Base-by-base conservation (phyloP, 495 filamentous ascomycete species). In the Talaromyces ruber region DNA sequence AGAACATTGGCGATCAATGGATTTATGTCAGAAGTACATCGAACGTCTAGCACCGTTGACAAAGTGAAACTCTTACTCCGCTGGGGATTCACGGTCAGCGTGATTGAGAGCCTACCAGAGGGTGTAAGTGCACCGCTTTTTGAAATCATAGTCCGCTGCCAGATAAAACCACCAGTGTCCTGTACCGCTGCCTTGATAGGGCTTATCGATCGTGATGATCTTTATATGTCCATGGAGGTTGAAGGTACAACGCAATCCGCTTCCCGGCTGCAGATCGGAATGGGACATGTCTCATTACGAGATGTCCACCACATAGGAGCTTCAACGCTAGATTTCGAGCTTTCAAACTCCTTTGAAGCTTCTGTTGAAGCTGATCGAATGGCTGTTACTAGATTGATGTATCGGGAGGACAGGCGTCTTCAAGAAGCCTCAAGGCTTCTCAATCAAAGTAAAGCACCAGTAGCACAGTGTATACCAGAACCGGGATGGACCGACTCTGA, bases 381-480 rank as follows among this genome's bases (percentile, higher is more conserved):
- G 68, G 83, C 85, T 1, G 83, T 98, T 9, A 91, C 93, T 14
- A 82, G 86, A 50, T 75, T 93, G 14, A 86, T 98, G 58, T 99
- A 96, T 79, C 87, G 86, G 57, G 91, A 98, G 58, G 94, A 99
- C 65, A 85, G 88, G 60, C 88, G 94, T 21, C 88, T 95, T 58
- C 76, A 87, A 25, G 94, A 98, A 71, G 93, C 91, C 2, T 82
- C 83, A 43, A 82, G 78, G 61, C 75, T 99, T 53, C 77, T 99
- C 6, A 89, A 93, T 54, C 90, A 92, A 26, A 81, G 84, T 8
- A 90, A 88, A 64, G 79, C 88, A 24, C 85, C 92, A 24, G 79
- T 88, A n/a, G 86, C 92, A 32, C 86, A 88, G 29, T 89, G 91
- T 59, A 76, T 85, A 58, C 85, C 91, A 2, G 84, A 91, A 63